These are phyloP conservation scores for Podila horticola DNA, from an alignment of 192 early-diverging fungal genomes.

Conservation along the genomic window DNA sequence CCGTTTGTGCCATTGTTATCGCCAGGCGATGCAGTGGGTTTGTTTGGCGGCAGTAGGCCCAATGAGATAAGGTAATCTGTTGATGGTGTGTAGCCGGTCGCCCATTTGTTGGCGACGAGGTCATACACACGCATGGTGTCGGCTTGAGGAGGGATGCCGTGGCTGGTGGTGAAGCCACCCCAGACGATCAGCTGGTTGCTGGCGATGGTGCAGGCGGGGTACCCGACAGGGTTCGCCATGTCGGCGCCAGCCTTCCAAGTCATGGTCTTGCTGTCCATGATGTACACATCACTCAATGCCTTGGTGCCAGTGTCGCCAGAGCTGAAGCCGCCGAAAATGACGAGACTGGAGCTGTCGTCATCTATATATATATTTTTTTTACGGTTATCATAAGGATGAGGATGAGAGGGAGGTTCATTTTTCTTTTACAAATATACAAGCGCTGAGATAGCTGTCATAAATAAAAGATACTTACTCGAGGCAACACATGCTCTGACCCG, in stretches of 20 bases:
- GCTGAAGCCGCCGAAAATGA: background rate
- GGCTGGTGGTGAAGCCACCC: background rate
- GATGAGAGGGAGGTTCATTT: background rate
- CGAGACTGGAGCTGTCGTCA: background rate
- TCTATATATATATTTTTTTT: background rate
- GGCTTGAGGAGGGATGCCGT: background rate
- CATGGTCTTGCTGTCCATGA: background rate
- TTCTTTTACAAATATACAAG: background rate
- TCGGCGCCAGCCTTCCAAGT: background rate
- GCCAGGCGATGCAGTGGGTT: too few relatives aligned
- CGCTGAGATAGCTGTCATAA: too few relatives aligned
- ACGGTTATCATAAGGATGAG: background rate
- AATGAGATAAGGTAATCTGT: background rate
- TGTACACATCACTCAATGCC: background rate
- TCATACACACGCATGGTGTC: background rate
- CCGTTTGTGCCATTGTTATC: background rate
- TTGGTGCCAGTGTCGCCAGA: background rate
- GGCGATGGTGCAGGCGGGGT: background rate
- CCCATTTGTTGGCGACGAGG: background rate
- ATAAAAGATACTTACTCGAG: too few relatives aligned
- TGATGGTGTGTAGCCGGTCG: background rate
- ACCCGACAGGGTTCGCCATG: background rate
- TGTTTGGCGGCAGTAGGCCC: too few relatives aligned
- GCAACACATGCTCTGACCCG: too few relatives aligned
- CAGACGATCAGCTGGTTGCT: constrained; percentile 4